These are phyloP conservation scores for Larix kaempferi DNA, from an alignment of 75 land plant species.

Conservation along the genomic window DNA sequence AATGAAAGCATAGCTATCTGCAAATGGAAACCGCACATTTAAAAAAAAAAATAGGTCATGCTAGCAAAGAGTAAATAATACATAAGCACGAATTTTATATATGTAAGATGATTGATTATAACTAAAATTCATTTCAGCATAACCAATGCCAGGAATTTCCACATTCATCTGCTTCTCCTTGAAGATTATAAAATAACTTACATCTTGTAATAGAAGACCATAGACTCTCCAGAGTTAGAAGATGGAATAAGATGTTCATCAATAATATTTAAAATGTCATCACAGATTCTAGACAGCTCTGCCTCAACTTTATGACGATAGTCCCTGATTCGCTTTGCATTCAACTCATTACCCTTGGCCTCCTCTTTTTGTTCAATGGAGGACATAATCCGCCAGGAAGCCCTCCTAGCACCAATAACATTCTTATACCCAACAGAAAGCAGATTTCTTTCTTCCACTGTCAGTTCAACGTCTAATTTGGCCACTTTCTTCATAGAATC, in stretches of 20 bases:
- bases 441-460: slow-evolving; percentile 62
- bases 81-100: too few relatives aligned
- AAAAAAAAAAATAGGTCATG: too few relatives aligned
- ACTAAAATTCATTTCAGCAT: too few relatives aligned
- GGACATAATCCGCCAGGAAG: slow-evolving; percentile 66
- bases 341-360: slow-evolving; percentile 57
- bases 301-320: slow-evolving; percentile 56
- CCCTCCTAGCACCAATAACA: slow-evolving; percentile 66
- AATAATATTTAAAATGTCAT: slow-evolving; percentile 56
- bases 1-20: not conserved
- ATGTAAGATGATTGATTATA: too few relatives aligned
- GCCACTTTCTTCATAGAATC: slow-evolving; percentile 68
- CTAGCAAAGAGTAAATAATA: too few relatives aligned
- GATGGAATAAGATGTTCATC: slow-evolving; percentile 57
- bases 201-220: slow-evolving; percentile 67
- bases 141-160: too few relatives aligned
- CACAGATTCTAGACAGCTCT: slow-evolving; percentile 54
- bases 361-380: slow-evolving; percentile 70
- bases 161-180: too few relatives aligned
- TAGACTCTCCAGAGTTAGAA: slow-evolving; percentile 48
- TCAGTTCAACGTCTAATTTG: slow-evolving; percentile 51
- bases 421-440: slow-evolving; percentile 70
- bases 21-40: too few relatives aligned
- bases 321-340: slow-evolving; percentile 54
- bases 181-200: slow-evolving; percentile 9